Evolutionary conservation across 805 yeast genomes (phyloP).

Genomic region (Sungouiella blattae): DNA sequence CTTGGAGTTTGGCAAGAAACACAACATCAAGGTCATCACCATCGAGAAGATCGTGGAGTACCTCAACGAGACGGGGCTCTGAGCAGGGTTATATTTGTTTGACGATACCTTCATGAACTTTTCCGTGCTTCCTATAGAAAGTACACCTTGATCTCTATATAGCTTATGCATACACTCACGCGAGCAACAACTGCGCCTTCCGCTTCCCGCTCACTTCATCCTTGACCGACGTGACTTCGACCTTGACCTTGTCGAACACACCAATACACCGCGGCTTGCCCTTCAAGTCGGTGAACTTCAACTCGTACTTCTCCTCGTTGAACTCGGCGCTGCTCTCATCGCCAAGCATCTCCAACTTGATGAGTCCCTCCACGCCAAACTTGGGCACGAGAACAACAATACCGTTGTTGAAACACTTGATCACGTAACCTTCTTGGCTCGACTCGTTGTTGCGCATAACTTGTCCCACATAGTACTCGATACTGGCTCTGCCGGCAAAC

Average conservation of each 20-base stretch:
- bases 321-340: conserved; percentile 61
- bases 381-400: conserved; percentile 91
- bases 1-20: conserved; percentile 57
- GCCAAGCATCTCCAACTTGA: conserved; percentile 72
- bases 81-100: no score
- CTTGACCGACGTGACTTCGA: conserved; percentile 73
- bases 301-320: conserved; percentile 73
- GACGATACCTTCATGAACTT: no score
- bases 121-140: no score
- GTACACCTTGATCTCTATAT: no score
- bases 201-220: conserved; percentile 91
- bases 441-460: conserved; percentile 84
- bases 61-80: conserved; percentile 21
- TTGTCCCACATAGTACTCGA: conserved; percentile 97
- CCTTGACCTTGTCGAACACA: conserved; percentile 83
- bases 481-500: conserved; percentile 97
- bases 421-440: conserved; percentile 83
- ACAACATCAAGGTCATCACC: conserved; percentile 66
- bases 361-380: conserved; percentile 93
- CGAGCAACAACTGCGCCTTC: conserved; percentile 72
- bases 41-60: conserved; percentile 69
- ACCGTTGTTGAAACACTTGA: conserved; percentile 91
- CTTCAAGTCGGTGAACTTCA: conserved; percentile 51
- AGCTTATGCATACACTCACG: no score
- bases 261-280: conserved; percentile 49